Evolutionary conservation across 1,284 basidiomycete species (phyloP).

Genomic region (Limonomyces culmigenus): DNA sequence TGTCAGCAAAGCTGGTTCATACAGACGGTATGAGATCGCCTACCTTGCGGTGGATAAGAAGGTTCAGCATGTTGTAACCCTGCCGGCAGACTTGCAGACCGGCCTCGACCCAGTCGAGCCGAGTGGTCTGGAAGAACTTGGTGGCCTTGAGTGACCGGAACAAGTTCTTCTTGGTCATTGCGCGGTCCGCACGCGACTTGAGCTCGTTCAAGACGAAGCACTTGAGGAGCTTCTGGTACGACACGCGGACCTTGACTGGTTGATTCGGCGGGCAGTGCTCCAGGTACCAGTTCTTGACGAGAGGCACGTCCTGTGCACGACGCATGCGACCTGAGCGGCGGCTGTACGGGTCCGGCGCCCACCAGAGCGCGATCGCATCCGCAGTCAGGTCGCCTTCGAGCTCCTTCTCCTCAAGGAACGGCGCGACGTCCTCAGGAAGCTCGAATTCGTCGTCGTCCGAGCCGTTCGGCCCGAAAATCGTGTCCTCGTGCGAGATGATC

Average conservation of each 20-base stretch:
- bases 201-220: conserved; percentile 93
- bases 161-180: conserved; percentile 95
- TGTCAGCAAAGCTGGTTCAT: conserved; percentile 3
- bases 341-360: conserved; percentile 95
- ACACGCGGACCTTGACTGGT: conserved; percentile 96
- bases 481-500: conserved; percentile 80
- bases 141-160: conserved; percentile 95
- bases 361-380: conserved; percentile 96
- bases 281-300: conserved; percentile 96
- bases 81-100: conserved; percentile 97
- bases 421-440: conserved; percentile 65
- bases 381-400: conserved; percentile 88
- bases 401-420: conserved; percentile 73
- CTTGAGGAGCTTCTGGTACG: conserved; percentile 97
- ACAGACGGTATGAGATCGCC: conserved; percentile 6
- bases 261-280: conserved; percentile 96
- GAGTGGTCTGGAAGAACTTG: conserved; percentile 99
- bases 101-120: conserved; percentile 97
- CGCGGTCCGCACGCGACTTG: conserved; percentile 78
- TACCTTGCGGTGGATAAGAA: conserved; percentile 96
- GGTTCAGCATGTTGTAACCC: conserved; percentile 98
- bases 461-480: conserved; percentile 74
- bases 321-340: conserved; percentile 86
- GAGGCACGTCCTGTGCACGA: conserved; percentile 86
- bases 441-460: conserved; percentile 82